A percentile compares a stretch with the other conserved stretches of the same genome.
These are phyloP conservation scores for Spergularia marina DNA, from an alignment of 148 eudicot species.

Conservation along the genomic window DNA sequence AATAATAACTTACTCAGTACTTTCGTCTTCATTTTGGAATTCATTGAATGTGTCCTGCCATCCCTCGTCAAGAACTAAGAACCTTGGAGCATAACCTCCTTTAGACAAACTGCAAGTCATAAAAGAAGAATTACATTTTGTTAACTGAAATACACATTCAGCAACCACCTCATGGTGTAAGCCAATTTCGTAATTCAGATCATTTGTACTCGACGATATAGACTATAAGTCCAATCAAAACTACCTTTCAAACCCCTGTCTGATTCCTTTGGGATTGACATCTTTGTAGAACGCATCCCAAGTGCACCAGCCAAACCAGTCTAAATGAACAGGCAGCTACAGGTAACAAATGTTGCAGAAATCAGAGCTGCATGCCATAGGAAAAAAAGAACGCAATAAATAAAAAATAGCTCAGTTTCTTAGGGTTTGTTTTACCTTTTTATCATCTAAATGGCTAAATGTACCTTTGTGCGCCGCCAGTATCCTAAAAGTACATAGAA, in stretches of 20 bases:
- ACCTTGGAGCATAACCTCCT: slow-evolving; percentile 52
- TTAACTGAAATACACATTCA: not conserved
- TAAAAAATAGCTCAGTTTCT: not conserved
- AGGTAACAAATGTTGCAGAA: slow-evolving; percentile 2
- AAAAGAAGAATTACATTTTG: not conserved
- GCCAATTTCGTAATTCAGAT: not conserved
- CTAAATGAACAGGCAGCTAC: slow-evolving; percentile 55
- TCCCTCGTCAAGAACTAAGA: slow-evolving; percentile 62
- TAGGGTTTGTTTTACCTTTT: slow-evolving; percentile 41
- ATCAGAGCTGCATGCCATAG: not conserved
- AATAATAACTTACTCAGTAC: slow-evolving; percentile 36
- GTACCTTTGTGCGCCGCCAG: slow-evolving; percentile 59
- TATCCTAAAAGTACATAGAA: slow-evolving; percentile 34
- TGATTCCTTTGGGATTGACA: slow-evolving; percentile 51
- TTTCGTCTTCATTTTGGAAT: slow-evolving; percentile 38
- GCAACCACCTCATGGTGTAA: slow-evolving; percentile 2
- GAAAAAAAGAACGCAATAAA: not conserved
- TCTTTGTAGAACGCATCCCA: slow-evolving; percentile 72
- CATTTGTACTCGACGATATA: not conserved
- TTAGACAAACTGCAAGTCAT: slow-evolving; percentile 38
- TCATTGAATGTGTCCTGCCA: slow-evolving; percentile 66
- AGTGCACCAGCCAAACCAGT: slow-evolving; percentile 75
- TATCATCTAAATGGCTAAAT: slow-evolving; percentile 50
- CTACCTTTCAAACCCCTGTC: slow-evolving; percentile 58
- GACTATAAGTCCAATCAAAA: not conserved